phyloP scores from a whole-genome alignment of 1,284 basidiomycete species.

The Limonomyces culmigenus region DNA sequence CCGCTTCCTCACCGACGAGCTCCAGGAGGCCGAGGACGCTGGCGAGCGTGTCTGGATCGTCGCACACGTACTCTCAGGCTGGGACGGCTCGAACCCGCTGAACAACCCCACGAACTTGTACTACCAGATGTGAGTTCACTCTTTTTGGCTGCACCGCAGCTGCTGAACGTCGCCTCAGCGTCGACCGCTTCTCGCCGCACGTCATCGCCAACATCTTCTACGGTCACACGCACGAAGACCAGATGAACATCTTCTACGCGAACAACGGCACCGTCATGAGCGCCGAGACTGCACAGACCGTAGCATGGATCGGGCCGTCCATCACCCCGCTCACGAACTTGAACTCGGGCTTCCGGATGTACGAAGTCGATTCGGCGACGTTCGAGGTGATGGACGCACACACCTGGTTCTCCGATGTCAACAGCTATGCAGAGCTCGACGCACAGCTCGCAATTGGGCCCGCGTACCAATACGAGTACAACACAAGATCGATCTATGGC shows the following conservation, averaged over 20 bases:
- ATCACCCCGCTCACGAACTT: slow-evolving; percentile 59
- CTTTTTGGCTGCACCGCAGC: slow-evolving; percentile 5
- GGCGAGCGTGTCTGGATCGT: slow-evolving; percentile 66
- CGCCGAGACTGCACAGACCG: slow-evolving; percentile 34
- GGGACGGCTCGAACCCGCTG: slow-evolving; percentile 54
- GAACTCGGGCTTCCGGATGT: slow-evolving; percentile 67
- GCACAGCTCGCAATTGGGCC: slow-evolving; percentile 40
- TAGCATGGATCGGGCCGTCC: slow-evolving; percentile 36
- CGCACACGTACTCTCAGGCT: slow-evolving; percentile 63
- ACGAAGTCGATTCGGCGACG: slow-evolving; percentile 63
- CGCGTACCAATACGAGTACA: slow-evolving; percentile 54
- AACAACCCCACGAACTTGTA: slow-evolving; percentile 48
- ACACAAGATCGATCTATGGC: slow-evolving; percentile 52
- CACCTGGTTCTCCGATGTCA: slow-evolving; percentile 56
- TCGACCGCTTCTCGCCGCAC: slow-evolving; percentile 62
- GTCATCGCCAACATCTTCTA: slow-evolving; percentile 70
- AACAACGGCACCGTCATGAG: slow-evolving; percentile 53
- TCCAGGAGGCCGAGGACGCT: slow-evolving; percentile 61
- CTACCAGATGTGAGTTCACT: no score
- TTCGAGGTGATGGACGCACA: slow-evolving; percentile 61
- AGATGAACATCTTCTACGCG: slow-evolving; percentile 54
- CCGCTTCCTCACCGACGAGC: slow-evolving; percentile 63
- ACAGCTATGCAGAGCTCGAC: slow-evolving; percentile 36
- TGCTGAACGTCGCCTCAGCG: slow-evolving; percentile 23
- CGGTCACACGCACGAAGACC: slow-evolving; percentile 73